Evolutionary conservation across 495 filamentous ascomycete species (phyloP), one percentile per base, ranked within the genome.

Genomic region (Neurospora intermedia): DNA sequence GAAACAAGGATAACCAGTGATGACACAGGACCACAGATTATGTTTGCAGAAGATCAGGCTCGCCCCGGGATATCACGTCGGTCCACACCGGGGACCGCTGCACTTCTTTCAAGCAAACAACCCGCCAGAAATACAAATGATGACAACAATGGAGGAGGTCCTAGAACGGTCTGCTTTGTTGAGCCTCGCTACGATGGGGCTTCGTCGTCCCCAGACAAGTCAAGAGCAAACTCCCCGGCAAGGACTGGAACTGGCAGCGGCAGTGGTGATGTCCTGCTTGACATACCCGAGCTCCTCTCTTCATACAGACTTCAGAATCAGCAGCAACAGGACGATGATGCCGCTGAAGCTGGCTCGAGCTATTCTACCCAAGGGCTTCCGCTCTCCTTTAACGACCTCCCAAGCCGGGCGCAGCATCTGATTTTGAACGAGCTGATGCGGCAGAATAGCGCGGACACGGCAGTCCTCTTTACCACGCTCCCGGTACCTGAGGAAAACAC

Each of bases 361-460:
- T 92, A 91, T 74, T 85, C 85, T 3, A 86, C 86, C 18, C 88
- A 89, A 35, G 85, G 88, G 0, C 76, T 91, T 20, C 86, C 92
- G 6, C 81, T 94, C n/a, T 90, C 87, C 31, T 96, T 96, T 84
- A 96, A 96, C 76, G 92, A 96, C 78, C 85, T 96, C 0, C 92
- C 93, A 0, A 92, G 90, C 74, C 88, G 91, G 16, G 93, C 92
- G 3, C 93, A 94, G 78, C 93, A 96, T 81, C 82, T 95, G 40
- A 96, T 96, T 69, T 77, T 96, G 35, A 96, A 97, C 78, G 92
- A 96, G 78, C 83, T 96, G 71, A 94, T 96, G 84, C 83, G 84
- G 7, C 85, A 87, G 72, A 82, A 94, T 46, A 92, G 91, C 69
- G 77, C 77, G 10, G 87, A 94, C 7, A 95, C 94, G 9, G 92